Percentiles rank a stretch among this genome's conserved stretches.
Conservation (phyloP, 805 yeast genomes). For the Schwanniomyces sp. region DNA sequence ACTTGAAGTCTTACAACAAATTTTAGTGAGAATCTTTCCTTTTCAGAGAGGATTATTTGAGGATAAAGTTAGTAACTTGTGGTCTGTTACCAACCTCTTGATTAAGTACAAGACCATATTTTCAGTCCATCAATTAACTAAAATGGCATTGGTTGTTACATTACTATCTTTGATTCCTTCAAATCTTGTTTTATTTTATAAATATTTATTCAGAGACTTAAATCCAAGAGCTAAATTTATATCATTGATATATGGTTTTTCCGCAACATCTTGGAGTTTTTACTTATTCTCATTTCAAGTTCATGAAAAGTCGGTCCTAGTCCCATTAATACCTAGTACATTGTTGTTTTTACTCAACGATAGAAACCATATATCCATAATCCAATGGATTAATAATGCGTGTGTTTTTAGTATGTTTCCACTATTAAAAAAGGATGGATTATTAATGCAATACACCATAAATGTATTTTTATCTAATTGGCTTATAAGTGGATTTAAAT, state of each 20-base stretch:
- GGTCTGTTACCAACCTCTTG: slow-evolving; percentile 90
- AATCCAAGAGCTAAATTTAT: slow-evolving; percentile 13
- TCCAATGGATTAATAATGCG: slow-evolving; percentile 84
- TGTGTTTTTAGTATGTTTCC: slow-evolving; percentile 90
- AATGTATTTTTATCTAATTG: slow-evolving; percentile 53
- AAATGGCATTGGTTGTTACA: slow-evolving; percentile 55
- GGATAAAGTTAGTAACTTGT: slow-evolving; percentile 94
- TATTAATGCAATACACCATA: slow-evolving; percentile 69
- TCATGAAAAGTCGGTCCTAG: slow-evolving; percentile 87
- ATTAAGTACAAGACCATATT: slow-evolving; percentile 66
- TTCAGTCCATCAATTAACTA: slow-evolving; percentile 56
- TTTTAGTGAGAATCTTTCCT: slow-evolving; percentile 76
- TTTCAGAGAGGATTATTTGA: slow-evolving; percentile 93
- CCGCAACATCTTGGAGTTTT: slow-evolving; percentile 84
- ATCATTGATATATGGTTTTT: slow-evolving; percentile 60
- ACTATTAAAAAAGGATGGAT: slow-evolving; percentile 70
- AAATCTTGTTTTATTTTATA: slow-evolving; percentile 35
- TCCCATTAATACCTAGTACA: slow-evolving; percentile 85
- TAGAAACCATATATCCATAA: slow-evolving; percentile 63
- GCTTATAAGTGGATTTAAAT: slow-evolving; percentile 25
- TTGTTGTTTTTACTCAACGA: slow-evolving; percentile 59
- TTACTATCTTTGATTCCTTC: slow-evolving; percentile 35
- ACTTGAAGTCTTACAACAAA: slow-evolving; percentile 50
- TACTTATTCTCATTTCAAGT: slow-evolving; percentile 92
- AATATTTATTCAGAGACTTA: slow-evolving; percentile 18